Base-by-base conservation (phyloP, 257 asterid species). In the Jacaranda copaia region DNA sequence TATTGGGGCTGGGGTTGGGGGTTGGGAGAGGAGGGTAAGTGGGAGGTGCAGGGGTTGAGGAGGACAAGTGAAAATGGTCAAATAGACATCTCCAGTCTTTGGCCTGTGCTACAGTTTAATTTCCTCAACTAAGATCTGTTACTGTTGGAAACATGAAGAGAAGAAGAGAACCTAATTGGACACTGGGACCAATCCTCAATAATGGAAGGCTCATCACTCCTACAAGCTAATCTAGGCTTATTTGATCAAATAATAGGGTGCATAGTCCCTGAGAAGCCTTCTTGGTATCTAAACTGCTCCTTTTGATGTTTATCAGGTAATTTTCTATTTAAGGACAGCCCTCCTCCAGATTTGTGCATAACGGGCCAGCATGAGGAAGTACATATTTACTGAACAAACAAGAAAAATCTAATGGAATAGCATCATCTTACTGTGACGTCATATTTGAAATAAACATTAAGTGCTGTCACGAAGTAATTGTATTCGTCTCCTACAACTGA, bases 341-440 rank as follows among this genome's bases (percentile, higher is more conserved):
- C 39, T 43, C 52, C 32, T 43, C 52, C 32, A 61, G 59, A 70
- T 16, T 53, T n/a, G n/a, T n/a, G n/a, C 8, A 55, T 18, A 38
- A 78, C 46, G 75, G 10, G 68, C 75, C 75, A 53, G 66, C 45
- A 81, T 15, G 51, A 58, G 63, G 77, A 73, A 38, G 6, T 16
- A 61, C 72, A 48, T 38, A 58, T 51, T 56, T 53, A 75, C 45
- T 52, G 66, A 58, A 69, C 5, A 69, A 64, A 58, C 9, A 62
- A 2, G 57, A 67, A 70, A 20, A 51, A 45, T 64, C 57, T 43
- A 68, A 64, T 62, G 68, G 63, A 55, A 57, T n/a, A 79, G 71
- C 1, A 61, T 45, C 76, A 70, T 70, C 99, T 89, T 89, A 96
- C 99, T 10, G 99, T 91, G 83, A 91, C 91, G 20, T 96, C 93